Evolutionary conservation across 2,329 filamentous ascomycete species (phyloP).

Genomic region (Alternaria metachromatica): DNA sequence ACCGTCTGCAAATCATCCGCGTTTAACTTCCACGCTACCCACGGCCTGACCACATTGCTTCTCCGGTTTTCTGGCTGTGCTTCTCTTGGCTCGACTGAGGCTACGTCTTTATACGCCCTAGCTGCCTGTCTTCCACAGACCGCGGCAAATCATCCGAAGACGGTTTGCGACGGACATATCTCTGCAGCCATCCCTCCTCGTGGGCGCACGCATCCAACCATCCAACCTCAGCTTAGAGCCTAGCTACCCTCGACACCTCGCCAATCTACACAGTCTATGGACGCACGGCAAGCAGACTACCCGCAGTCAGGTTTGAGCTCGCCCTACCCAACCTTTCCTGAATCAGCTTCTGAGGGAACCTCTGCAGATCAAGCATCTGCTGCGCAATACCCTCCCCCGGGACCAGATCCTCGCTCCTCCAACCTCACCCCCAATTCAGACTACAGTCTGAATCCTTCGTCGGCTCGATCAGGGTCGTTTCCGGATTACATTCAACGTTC

Average conservation of each 20-base stretch:
- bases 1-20: constrained; percentile 59
- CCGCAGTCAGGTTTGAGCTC: constrained; percentile 62
- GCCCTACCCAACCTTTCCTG: constrained; percentile 61
- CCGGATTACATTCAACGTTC: constrained; percentile 84
- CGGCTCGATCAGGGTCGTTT: constrained; percentile 81
- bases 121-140: constrained; percentile 37
- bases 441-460: constrained; percentile 79
- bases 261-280: constrained; percentile 57
- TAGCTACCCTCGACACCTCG: constrained; percentile 38
- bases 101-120: constrained; percentile 31
- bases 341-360: constrained; percentile 80
- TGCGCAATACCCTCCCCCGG: constrained; percentile 80
- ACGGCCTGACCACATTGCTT: constrained; percentile 44
- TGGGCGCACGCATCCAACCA: constrained; percentile 42
- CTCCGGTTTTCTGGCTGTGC: constrained; percentile 48
- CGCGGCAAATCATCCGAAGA: constrained; percentile 48
- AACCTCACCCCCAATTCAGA: constrained; percentile 88
- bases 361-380: constrained; percentile 90
- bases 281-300: constrained; percentile 61
- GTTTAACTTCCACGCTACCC: constrained; percentile 54
- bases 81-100: constrained; percentile 39
- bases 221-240: constrained; percentile 48
- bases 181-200: constrained; percentile 55
- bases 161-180: constrained; percentile 55
- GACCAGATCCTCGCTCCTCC: constrained; percentile 77